Evolutionary conservation across 2,329 filamentous ascomycete species (phyloP).

Genomic region (Exserohilum turcica): DNA sequence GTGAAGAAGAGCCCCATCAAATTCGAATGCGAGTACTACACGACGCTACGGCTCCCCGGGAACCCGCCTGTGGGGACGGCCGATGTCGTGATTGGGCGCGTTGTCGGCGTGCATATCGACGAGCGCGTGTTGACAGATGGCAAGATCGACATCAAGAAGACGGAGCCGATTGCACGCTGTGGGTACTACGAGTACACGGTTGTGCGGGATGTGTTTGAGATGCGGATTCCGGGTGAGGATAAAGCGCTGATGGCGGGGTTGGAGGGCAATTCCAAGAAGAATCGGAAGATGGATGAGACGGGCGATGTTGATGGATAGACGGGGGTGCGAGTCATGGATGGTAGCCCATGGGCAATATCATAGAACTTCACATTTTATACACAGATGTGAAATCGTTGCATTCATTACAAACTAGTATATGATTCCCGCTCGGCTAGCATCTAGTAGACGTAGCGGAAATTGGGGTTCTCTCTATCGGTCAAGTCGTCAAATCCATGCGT

Average conservation of each 20-base stretch:
- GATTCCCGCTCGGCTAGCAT: neutral
- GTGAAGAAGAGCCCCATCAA: conserved; percentile 60
- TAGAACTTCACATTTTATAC: too few relatives aligned
- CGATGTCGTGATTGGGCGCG: conserved; percentile 63
- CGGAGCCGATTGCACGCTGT: conserved; percentile 63
- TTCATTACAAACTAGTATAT: neutral
- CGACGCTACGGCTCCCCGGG: conserved; percentile 60
- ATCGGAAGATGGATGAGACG: conserved; percentile 19
- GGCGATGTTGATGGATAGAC: neutral
- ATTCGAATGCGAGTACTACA: conserved; percentile 63
- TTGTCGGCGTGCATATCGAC: conserved; percentile 63
- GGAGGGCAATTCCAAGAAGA: conserved; percentile 36
- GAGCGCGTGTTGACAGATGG: conserved; percentile 62
- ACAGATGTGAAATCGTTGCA: neutral
- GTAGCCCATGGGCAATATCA: too few relatives aligned
- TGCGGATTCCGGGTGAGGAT: conserved; percentile 56
- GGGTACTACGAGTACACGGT: conserved; percentile 66
- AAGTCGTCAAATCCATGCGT: conserved; percentile 66
- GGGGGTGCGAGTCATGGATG: neutral
- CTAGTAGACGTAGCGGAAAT: conserved; percentile 62
- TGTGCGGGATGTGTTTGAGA: conserved; percentile 63
- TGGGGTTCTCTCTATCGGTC: conserved; percentile 65
- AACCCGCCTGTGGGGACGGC: conserved; percentile 63
- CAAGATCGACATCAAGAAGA: conserved; percentile 61
- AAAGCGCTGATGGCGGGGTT: conserved; percentile 29